Conservation (phyloP, 2,329 filamentous ascomycete genomes). For the Ploettnerulaceae sp. region DNA sequence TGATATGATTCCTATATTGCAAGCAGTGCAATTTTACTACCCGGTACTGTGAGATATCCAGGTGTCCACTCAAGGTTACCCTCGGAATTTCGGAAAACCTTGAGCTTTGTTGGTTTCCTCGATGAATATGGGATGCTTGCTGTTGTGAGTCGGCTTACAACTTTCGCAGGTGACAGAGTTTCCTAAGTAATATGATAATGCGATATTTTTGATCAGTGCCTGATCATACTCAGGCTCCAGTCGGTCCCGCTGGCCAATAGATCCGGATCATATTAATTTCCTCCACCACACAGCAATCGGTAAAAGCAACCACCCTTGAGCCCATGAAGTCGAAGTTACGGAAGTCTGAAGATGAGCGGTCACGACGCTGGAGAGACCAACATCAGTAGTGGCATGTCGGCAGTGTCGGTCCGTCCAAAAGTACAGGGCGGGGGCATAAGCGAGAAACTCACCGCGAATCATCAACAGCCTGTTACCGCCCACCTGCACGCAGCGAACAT, state of each 20-base stretch:
- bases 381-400: slow-evolving; percentile 19
- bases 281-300: background rate
- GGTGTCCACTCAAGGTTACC: too few relatives aligned
- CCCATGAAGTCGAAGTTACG: background rate
- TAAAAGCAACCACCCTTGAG: background rate
- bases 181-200: background rate
- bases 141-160: background rate
- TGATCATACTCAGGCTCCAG: background rate
- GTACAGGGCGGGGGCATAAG: slow-evolving; percentile 16
- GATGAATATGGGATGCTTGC: background rate
- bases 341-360: slow-evolving; percentile 4
- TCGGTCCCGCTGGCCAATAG: too few relatives aligned
- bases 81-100: background rate
- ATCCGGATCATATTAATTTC: background rate
- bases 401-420: slow-evolving; percentile 13
- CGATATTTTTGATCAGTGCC: background rate
- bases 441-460: slow-evolving; percentile 25
- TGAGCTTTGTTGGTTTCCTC: background rate
- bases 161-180: background rate
- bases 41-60: too few relatives aligned
- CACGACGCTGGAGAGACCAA: slow-evolving; percentile 1
- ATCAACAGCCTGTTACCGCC: slow-evolving; percentile 28
- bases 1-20: too few relatives aligned
- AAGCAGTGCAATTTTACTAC: too few relatives aligned
- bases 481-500: slow-evolving; percentile 17